Conservation (phyloP, 208 protist species). For the Endotrypanum monterogeii region DNA sequence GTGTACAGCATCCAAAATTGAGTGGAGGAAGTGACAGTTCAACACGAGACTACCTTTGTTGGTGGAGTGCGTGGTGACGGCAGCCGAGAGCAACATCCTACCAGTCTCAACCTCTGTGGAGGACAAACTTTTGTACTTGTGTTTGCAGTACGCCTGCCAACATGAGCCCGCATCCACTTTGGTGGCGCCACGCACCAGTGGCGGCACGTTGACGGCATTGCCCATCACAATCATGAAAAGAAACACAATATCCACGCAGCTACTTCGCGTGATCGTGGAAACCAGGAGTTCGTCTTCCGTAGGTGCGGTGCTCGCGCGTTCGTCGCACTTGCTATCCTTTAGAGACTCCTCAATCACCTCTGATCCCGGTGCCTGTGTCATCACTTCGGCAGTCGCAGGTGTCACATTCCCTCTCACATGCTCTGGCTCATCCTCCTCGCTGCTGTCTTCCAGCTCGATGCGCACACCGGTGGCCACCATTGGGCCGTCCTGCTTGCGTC, state of each 20-base stretch:
- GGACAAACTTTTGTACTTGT: slow-evolving; percentile 65
- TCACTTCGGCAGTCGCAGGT: slow-evolving; percentile 8
- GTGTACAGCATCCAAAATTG: slow-evolving; percentile 69
- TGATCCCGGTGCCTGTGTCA: not conserved
- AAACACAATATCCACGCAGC: slow-evolving; percentile 87
- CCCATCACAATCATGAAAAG: slow-evolving; percentile 89
- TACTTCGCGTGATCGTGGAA: slow-evolving; percentile 55
- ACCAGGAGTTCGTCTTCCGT: slow-evolving; percentile 27
- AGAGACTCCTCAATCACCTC: not conserved
- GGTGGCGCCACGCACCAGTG: slow-evolving; percentile 74
- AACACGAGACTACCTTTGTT: slow-evolving; percentile 42
- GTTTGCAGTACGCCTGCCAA: slow-evolving; percentile 82
- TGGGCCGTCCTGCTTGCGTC: slow-evolving; percentile 75
- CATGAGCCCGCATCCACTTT: slow-evolving; percentile 87
- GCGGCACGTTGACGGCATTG: slow-evolving; percentile 74
- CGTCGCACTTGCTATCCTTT: not conserved
- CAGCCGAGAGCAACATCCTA: slow-evolving; percentile 25
- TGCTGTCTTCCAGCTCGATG: slow-evolving; percentile 64
- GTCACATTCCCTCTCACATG: not conserved
- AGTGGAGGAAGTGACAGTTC: slow-evolving; percentile 65
- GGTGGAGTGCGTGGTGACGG: slow-evolving; percentile 9
- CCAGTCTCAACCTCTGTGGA: slow-evolving; percentile 51
- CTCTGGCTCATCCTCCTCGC: slow-evolving; percentile 29
- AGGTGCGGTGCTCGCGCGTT: not conserved
- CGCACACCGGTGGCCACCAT: slow-evolving; percentile 72